Evolutionary conservation across 768 basidiomycete species (phyloP), one percentile per base, ranked within the genome.

Genomic region (Phaeolepiota aurea): DNA sequence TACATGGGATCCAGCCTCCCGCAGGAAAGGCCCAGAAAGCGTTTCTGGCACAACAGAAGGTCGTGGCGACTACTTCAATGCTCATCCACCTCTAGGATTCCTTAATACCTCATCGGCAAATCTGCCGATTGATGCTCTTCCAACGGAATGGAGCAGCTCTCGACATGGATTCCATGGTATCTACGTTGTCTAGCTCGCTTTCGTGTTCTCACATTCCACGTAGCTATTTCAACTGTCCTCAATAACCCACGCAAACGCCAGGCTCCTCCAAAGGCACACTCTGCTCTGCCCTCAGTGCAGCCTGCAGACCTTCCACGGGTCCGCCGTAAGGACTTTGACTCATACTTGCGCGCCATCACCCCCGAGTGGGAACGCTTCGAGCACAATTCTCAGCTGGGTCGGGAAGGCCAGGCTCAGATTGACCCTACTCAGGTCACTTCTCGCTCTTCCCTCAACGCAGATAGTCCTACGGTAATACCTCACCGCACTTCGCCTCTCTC

Each of bases 181-280:
- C 18, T 31, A 30, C 34, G 22, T 16, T 34, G 20, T 18, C 14
- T 31, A 18, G 43, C 38, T 23, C 22, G 44, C 18, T 20, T 23
- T 4, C n/a, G 15, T 35, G 22, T 40, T 44, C 13, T 38, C 40
- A 21, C 28, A 31, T 28, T 40, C 11, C 13, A 5, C 5, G 14
- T 57, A 96, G 93, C 91, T 28, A 92, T 96, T 48, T 93, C 92
- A 5, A 92, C 88, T 13, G 87, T 96, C 19, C 74, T 96, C 38
- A 92, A 92, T 52, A 91, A 86, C 52, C 93, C 93, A 1, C 81
- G 84, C 53, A 86, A 82, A 61, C 74, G 71, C 23, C 82, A 85
- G 36, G 82, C 85, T 4, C 90, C 93, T 10, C 85, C 93, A 20
- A 88, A 94, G 55, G 79, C 90, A 0, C 87, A 93, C 49, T 86